phyloP scores from a whole-genome alignment of 768 basidiomycete genomes.

The Hydnomerulius pinastri region DNA sequence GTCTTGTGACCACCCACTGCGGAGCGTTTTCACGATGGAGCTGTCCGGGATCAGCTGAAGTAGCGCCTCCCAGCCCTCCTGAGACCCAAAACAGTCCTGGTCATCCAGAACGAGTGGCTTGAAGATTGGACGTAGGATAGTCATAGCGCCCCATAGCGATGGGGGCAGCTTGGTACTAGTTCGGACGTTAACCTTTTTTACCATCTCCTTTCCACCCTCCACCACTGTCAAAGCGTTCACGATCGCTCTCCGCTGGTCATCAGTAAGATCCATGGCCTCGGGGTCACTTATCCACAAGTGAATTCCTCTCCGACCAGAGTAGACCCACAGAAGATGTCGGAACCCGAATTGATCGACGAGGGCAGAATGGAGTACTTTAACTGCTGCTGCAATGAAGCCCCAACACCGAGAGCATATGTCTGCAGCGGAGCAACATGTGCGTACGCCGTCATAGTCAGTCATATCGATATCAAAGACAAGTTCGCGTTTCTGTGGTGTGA shows the following conservation, averaged over 20 bases:
- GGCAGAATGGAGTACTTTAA: conserved; percentile 76
- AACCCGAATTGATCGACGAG: conserved; percentile 92
- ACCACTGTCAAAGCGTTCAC: conserved; percentile 88
- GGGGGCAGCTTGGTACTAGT: conserved; percentile 61
- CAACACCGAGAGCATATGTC: conserved; percentile 93
- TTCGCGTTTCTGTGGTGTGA: conserved; percentile 81
- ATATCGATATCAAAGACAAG: conserved; percentile 99
- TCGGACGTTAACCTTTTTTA: conserved; percentile 80
- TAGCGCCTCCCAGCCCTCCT: conserved; percentile 74
- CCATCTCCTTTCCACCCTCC: conserved; percentile 76
- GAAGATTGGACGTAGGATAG: conserved; percentile 60
- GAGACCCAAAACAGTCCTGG: conserved; percentile 78
- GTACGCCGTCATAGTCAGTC: conserved; percentile 96
- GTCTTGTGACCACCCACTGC: conserved; percentile 58
- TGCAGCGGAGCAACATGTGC: conserved; percentile 92
- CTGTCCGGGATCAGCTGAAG: conserved; percentile 74
- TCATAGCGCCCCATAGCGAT: conserved; percentile 57
- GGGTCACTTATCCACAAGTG: conserved; percentile 96
- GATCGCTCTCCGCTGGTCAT: conserved; percentile 85
- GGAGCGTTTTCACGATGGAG: conserved; percentile 47
- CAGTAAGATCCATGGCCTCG: conserved; percentile 85
- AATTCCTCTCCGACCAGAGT: conserved; percentile 97
- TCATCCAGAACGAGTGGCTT: conserved; percentile 68
- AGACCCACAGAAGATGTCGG: conserved; percentile 91
- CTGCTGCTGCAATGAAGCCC: conserved; percentile 92